Base-by-base conservation (phyloP, 495 filamentous ascomycete genomes). In the Penicillium canariense region DNA sequence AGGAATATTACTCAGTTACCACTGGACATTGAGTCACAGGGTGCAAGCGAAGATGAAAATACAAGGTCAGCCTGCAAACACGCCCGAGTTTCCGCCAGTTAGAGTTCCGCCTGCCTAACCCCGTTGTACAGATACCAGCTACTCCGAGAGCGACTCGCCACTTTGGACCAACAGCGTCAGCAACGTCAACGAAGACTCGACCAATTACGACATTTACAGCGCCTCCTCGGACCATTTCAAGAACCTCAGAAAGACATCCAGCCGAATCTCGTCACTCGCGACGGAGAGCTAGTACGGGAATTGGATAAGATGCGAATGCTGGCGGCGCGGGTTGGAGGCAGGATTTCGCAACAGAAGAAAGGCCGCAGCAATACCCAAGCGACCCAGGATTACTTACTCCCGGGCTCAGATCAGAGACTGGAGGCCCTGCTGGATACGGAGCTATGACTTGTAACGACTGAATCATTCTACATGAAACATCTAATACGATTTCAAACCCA, bases 261-360 rank as follows among this genome's bases (percentile, higher is more conserved):
- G 61, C 84, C 85, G 20, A 95, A 93, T 68, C 72, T 96, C 15
- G 78, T 90, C 9, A 87, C 83, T 12, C 80, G 81, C 38, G 85
- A 90, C 67, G 87, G 86, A n/a, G 83, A 86, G 58, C 65, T 96
- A 20, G 82, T 84, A 56, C 73, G 77, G 35, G 90, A 95, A 68
- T 63, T 96, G 56, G 83, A 87, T 62, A 84, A 80, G 58, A 92
- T 90, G 84, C 80, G 86, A 32, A 81, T 90, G 66, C 72, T 96
- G 53, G 82, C 88, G 38, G 83, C 85, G 17, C 79, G 88, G 39
- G 86, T 93, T 23, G 81, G 82, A 3, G 87, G 78, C 3, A 75
- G 87, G 48, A 73, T 90, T 35, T 60, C 60, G 60, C 68, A 75
- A 44, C 67, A 68, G 44, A 67, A 63, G 62, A 67, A 42, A 48